Percentiles rank a stretch among this genome's conserved stretches.
These are phyloP conservation scores for Phytopythium aichiense DNA, from an alignment of 352 stramenopile species.

Conservation along the genomic window DNA sequence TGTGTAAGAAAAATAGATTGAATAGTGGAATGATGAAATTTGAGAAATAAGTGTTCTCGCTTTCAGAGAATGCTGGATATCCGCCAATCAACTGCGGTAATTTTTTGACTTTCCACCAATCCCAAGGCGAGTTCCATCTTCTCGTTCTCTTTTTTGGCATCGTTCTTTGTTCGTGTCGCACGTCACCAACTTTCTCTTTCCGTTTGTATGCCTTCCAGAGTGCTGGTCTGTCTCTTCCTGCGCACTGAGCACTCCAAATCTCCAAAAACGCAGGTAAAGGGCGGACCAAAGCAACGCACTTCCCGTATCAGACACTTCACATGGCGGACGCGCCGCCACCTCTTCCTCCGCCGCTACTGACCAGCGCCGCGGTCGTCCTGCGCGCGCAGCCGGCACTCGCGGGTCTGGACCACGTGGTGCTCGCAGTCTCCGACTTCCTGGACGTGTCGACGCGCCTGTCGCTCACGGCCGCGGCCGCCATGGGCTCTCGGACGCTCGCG, in stretches of 20 bases:
- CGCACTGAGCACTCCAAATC: background rate
- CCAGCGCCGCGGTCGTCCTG: conserved; percentile 10
- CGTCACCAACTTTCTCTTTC: background rate
- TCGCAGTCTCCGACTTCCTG: conserved; percentile 17
- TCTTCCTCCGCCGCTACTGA: conserved; percentile 7
- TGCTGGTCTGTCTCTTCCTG: background rate
- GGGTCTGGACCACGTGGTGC: conserved; percentile 16
- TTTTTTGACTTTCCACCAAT: too few relatives aligned
- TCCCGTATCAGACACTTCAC: too few relatives aligned
- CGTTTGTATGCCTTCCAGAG: background rate
- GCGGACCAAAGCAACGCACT: background rate
- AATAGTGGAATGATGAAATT: too few relatives aligned
- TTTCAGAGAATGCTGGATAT: too few relatives aligned
- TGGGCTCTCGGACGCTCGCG: conserved; percentile 14
- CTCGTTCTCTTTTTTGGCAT: too few relatives aligned
- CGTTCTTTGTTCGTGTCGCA: background rate
- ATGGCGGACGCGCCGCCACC: conserved; percentile 3
- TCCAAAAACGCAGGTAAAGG: background rate
- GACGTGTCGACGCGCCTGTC: conserved; percentile 16
- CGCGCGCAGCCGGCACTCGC: conserved; percentile 11
- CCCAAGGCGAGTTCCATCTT: too few relatives aligned
- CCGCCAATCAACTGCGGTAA: too few relatives aligned
- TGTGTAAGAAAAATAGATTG: too few relatives aligned
- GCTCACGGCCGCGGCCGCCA: conserved; percentile 13
- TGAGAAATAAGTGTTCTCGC: too few relatives aligned